These are phyloP conservation scores for Entomortierella lignicola DNA, from an alignment of 192 early-diverging fungal species.

Conservation along the genomic window DNA sequence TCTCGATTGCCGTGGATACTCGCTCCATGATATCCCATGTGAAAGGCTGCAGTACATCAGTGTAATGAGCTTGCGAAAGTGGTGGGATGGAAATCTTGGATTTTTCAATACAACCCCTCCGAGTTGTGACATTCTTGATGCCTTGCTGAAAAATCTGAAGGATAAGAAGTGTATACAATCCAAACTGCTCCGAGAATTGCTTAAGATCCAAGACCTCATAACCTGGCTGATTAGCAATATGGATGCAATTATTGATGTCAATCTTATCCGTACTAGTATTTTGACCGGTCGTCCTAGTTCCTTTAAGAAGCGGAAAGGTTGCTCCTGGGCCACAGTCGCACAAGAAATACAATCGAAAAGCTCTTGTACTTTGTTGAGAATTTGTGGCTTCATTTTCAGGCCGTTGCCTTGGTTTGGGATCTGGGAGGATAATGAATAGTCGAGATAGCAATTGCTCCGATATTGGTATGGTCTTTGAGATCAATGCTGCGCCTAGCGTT, in stretches of 20 bases:
- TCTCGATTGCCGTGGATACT: slow-evolving; percentile 22
- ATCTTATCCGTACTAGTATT: not conserved
- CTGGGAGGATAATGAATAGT: slow-evolving; percentile 29
- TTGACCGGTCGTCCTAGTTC: not conserved
- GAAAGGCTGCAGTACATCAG: slow-evolving; percentile 31
- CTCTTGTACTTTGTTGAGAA: not conserved
- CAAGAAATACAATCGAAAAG: slow-evolving; percentile 27
- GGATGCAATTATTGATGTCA: slow-evolving; percentile 22
- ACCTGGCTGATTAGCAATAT: slow-evolving; percentile 25
- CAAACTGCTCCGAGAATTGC: slow-evolving; percentile 17
- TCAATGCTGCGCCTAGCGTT: not conserved
- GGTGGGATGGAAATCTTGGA: slow-evolving; percentile 14
- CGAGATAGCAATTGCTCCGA: slow-evolving; percentile 15
- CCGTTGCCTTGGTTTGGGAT: slow-evolving; percentile 13
- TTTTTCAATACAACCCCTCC: not conserved
- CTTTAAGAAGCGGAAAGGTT: slow-evolving; percentile 9
- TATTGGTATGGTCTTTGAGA: slow-evolving; percentile 1
- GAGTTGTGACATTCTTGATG: not conserved
- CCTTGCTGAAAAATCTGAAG: slow-evolving; percentile 14
- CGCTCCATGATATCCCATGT: slow-evolving; percentile 40
- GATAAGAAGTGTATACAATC: slow-evolving; percentile 11
- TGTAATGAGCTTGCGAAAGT: slow-evolving; percentile 11
- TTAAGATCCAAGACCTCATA: slow-evolving; percentile 18
- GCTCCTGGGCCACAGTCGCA: slow-evolving; percentile 19
- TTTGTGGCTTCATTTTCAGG: not conserved